Percentiles rank a stretch among this genome's conserved stretches.
These are phyloP conservation scores for Tarenaya hassleriana DNA, from an alignment of 345 rosid species.

Conservation along the genomic window DNA sequence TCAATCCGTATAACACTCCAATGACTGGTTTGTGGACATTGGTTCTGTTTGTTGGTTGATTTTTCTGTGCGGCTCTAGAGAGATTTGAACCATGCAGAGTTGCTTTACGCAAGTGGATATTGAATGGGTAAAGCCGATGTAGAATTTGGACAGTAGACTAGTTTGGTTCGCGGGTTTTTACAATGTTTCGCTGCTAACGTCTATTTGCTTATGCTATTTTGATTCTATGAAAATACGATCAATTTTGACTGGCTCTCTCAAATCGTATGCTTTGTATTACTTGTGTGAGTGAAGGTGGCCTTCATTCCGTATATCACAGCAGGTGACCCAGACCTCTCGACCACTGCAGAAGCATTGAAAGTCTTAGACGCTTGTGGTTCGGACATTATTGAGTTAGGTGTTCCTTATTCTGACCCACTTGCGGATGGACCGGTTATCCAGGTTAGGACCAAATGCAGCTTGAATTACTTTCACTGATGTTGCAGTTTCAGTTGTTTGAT, in stretches of 20 bases:
- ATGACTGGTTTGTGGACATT: no score
- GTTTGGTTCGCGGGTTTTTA: no score
- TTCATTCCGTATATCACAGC: slow-evolving; percentile 89
- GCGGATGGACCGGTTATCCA: slow-evolving; percentile 97
- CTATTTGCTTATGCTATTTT: no score
- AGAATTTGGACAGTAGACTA: no score
- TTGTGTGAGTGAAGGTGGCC: slow-evolving; percentile 56
- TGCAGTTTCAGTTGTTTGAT: slow-evolving; percentile 9
- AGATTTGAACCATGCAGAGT: no score
- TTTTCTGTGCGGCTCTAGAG: no score
- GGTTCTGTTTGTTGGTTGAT: no score
- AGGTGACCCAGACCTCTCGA: slow-evolving; percentile 94
- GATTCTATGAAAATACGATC: neutral
- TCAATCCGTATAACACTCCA: no score
- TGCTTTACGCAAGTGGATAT: no score
- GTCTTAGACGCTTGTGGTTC: slow-evolving; percentile 74
- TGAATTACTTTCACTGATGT: slow-evolving; percentile 2
- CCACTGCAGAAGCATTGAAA: slow-evolving; percentile 80
- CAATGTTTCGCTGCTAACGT: no score
- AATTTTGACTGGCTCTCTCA: neutral
- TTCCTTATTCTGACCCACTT: slow-evolving; percentile 87
- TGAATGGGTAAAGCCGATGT: no score
- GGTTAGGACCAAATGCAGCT: slow-evolving; percentile 34
- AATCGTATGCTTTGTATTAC: neutral
- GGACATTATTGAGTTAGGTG: slow-evolving; percentile 80